Conservation (phyloP, 495 filamentous ascomycete genomes). For the Pyrenula massariospora region DNA sequence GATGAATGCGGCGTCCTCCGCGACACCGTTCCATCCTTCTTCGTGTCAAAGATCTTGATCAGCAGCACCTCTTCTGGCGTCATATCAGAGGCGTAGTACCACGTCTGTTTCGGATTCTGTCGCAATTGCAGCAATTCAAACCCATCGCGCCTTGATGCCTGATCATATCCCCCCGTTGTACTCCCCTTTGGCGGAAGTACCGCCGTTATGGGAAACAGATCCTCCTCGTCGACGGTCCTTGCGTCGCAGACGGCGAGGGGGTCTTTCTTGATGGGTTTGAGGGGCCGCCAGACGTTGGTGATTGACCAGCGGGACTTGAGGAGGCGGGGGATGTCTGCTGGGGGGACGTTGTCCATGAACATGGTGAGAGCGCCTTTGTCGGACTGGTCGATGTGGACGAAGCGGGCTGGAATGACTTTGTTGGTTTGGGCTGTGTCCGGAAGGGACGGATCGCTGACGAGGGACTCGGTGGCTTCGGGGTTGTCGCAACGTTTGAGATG, state of each 20-base stretch:
- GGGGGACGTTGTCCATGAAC: not conserved
- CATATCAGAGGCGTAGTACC: slow-evolving; percentile 17
- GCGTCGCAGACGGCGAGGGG: slow-evolving; percentile 35
- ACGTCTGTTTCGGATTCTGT: slow-evolving; percentile 8
- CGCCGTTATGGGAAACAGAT: not conserved
- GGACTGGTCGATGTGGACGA: not conserved
- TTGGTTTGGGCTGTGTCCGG: not conserved
- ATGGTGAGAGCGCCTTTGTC: not conserved
- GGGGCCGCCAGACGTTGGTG: slow-evolving; percentile 57
- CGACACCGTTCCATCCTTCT: slow-evolving; percentile 16
- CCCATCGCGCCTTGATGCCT: slow-evolving; percentile 2
- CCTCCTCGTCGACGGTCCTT: slow-evolving; percentile 9
- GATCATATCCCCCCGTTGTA: slow-evolving; percentile 5
- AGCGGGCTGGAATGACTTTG: not conserved
- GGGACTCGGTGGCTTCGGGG: not conserved
- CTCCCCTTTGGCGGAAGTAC: not conserved
- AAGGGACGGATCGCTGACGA: not conserved
- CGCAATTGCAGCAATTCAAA: slow-evolving; percentile 4
- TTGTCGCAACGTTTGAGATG: not conserved
- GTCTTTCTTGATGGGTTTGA: slow-evolving; percentile 39
- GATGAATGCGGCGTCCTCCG: slow-evolving; percentile 36
- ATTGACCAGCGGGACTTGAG: slow-evolving; percentile 43
- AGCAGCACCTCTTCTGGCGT: slow-evolving; percentile 14
- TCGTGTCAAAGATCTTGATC: slow-evolving; percentile 23
- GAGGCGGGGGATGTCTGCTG: slow-evolving; percentile 37